Base-by-base conservation (phyloP, 192 early-diverging fungal genomes). In the Coemansia sp. region DNA sequence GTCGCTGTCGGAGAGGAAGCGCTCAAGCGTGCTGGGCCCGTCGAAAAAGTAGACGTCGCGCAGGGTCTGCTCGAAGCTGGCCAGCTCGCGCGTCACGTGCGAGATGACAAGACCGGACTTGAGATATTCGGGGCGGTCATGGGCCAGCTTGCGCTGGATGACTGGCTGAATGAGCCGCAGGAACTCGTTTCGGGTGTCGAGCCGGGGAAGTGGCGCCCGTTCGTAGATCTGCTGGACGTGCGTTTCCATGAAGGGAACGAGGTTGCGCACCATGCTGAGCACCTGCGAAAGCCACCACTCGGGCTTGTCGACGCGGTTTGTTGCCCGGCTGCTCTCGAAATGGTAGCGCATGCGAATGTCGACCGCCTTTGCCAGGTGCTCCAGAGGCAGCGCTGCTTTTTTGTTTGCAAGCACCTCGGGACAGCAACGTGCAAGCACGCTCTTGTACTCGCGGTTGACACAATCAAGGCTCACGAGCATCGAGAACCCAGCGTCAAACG, bases 301-400 rank as follows among this genome's bases (percentile, higher is more conserved):
- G n/a, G 92, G 90, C 86, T 90, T 92, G 66, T 93, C 92, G 2
- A 90, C 78, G 48, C 90, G 84, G 67, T 89, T 92, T 4, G 92
- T 93, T 16, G 86, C 81, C 49, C 88, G 83, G 10, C 73, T 78
- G 12, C 88, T 85, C 49, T 91, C 89, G 74, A 93, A 93, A 64
- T 93, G 89, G 61, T 85, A 93, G 63, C 86, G 77, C 72, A 93
- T 92, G 46, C 91, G 73, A 23, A 89, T 64, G 6, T 87, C 82
- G 12, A 93, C 75, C 8, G 88, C 83, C 15, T 80, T 83, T 18
- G 88, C 76, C 85, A 93, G 64, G 23, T 77, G 68, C 30, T 68
- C 62, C 35, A 83, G 60, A 7, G 90, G 86, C 30, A 87, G 64
- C 9, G 88, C 65, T 5, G 86, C 62, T 15, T 52, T 62, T 9